These are phyloP conservation scores for Hymenoscyphus linearis DNA, from an alignment of 2,329 filamentous ascomycete species.

Conservation along the genomic window DNA sequence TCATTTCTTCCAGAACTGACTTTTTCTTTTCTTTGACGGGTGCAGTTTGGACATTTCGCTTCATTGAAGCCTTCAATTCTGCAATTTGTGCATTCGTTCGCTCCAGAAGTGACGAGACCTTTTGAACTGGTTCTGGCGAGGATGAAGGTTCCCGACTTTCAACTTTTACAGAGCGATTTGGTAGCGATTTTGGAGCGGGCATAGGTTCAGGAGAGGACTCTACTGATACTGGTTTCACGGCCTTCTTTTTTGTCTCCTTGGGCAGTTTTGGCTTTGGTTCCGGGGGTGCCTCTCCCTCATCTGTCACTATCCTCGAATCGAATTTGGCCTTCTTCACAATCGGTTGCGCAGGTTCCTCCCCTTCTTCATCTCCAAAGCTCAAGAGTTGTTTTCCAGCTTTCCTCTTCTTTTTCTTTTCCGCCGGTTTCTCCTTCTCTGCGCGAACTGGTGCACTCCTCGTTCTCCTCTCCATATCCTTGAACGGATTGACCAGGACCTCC, in stretches of 20 bases:
- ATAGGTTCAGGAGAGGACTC: slow-evolving; percentile 37
- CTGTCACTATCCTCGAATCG: slow-evolving; percentile 68
- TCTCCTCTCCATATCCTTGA: slow-evolving; percentile 72
- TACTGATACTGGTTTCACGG: slow-evolving; percentile 30
- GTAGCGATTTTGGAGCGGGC: slow-evolving; percentile 24
- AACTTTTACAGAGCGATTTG: slow-evolving; percentile 29
- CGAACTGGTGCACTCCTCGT: slow-evolving; percentile 46
- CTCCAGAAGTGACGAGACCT: slow-evolving; percentile 47
- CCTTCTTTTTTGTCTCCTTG: slow-evolving; percentile 32
- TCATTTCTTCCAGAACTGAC: slow-evolving; percentile 66
- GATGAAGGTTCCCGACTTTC: slow-evolving; percentile 32
- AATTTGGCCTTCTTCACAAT: slow-evolving; percentile 72
- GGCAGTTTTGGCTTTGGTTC: slow-evolving; percentile 29
- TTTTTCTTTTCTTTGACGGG: slow-evolving; percentile 55
- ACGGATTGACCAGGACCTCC: slow-evolving; percentile 77
- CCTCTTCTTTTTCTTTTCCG: slow-evolving; percentile 52
- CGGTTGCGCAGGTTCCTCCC: slow-evolving; percentile 47
- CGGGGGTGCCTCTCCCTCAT: slow-evolving; percentile 40
- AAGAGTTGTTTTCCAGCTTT: slow-evolving; percentile 72
- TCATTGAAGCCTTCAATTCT: slow-evolving; percentile 76
- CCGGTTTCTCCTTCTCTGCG: slow-evolving; percentile 36
- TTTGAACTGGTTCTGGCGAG: slow-evolving; percentile 35
- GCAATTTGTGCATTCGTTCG: slow-evolving; percentile 75
- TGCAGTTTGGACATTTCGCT: slow-evolving; percentile 51
- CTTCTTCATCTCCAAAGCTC: slow-evolving; percentile 67